Percentiles rank a stretch among this genome's conserved stretches.
phyloP scores from a whole-genome alignment of 352 stramenopile genomes.

The Phytophthora cactorum region DNA sequence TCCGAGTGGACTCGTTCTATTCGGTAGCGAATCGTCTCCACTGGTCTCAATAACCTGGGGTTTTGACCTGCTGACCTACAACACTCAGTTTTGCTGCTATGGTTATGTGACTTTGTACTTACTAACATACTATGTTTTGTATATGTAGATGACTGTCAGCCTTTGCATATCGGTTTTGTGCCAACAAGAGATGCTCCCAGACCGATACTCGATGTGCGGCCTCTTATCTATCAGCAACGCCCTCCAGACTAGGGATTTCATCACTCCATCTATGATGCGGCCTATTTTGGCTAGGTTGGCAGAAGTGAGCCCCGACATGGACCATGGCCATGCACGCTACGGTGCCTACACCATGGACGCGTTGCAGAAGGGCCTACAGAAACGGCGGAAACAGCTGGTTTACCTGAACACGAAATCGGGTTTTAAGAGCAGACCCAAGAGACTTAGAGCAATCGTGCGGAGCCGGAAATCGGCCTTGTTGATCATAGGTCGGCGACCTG shows the following conservation, averaged over 20 bases:
- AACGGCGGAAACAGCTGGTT: constrained; percentile 3
- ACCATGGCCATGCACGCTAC: background rate
- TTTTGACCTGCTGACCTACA: background rate
- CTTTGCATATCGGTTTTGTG: background rate
- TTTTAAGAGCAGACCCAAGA: background rate
- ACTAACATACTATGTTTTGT: background rate
- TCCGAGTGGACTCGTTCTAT: background rate
- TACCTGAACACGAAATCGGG: constrained; percentile 13
- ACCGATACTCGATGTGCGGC: constrained; percentile 14
- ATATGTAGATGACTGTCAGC: background rate
- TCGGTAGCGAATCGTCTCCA: background rate
- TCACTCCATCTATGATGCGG: constrained; percentile 4
- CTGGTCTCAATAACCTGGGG: background rate
- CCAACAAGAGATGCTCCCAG: background rate
- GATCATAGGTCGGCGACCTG: background rate
- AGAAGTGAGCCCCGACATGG: background rate
- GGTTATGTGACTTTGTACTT: background rate
- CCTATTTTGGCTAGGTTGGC: background rate
- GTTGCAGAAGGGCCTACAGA: constrained; percentile 12
- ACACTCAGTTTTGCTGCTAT: background rate
- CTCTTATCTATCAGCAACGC: constrained; percentile 16
- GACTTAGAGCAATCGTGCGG: background rate
- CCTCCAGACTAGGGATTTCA: constrained; percentile 12
- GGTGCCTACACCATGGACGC: constrained; percentile 4
- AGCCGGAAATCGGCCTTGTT: background rate